A percentile compares a stretch with the other conserved stretches of the same genome.
phyloP scores from a whole-genome alignment of 2,329 filamentous ascomycete species.

The Fusarium pseudonygamai region DNA sequence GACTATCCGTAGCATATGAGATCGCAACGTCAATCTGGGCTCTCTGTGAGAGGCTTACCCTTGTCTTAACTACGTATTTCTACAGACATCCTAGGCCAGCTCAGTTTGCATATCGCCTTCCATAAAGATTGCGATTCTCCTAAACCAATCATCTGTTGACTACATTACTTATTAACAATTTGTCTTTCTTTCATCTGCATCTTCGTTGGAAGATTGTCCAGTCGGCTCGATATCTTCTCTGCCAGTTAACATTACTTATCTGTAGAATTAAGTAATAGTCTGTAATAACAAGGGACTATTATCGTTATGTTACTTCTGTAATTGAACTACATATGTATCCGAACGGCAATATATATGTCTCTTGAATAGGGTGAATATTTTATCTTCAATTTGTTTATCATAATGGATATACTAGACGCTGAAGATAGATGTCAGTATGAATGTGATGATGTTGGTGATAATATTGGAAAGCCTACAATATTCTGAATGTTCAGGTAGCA shows the following conservation, averaged over 20 bases:
- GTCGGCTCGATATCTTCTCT: neutral
- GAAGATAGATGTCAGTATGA: neutral
- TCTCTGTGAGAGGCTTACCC: neutral
- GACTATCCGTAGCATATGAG: neutral
- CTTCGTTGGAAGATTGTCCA: neutral
- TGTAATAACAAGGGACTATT: neutral
- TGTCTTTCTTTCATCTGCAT: neutral
- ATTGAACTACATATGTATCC: too few relatives aligned
- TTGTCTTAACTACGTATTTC: neutral
- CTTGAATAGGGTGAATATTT: neutral
- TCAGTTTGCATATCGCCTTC: too few relatives aligned
- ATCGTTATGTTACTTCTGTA: neutral
- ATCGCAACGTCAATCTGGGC: neutral
- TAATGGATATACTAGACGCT: neutral
- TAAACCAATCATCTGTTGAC: too few relatives aligned
- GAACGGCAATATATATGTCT: neutral
- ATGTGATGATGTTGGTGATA: neutral
- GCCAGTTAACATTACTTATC: too few relatives aligned
- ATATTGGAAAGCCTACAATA: accelerated
- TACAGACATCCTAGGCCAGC: neutral
- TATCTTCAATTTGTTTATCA: accelerated
- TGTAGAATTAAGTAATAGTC: neutral
- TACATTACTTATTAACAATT: neutral
- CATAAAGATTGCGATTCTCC: too few relatives aligned
- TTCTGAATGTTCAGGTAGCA: accelerated